phyloP scores from a whole-genome alignment of 352 stramenopile species.

The Globisporangium parvum region DNA sequence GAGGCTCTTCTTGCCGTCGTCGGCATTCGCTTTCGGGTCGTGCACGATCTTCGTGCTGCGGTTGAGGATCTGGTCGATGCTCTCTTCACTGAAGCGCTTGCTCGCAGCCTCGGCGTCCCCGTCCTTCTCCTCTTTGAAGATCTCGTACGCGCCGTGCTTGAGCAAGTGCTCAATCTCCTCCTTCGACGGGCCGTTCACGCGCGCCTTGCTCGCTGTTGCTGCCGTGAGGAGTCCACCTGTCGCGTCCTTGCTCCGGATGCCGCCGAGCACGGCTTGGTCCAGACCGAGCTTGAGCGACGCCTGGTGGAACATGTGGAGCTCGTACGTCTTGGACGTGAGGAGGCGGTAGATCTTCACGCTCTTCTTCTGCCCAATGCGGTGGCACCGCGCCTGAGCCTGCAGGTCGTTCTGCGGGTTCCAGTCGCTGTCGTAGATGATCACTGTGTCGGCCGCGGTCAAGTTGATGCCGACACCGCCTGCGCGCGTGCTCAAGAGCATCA shows the following conservation, averaged over 20 bases:
- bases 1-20: slow-evolving; percentile 58
- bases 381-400: slow-evolving; percentile 88
- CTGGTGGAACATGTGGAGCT: slow-evolving; percentile 92
- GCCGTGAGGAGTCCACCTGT: slow-evolving; percentile 6
- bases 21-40: slow-evolving; percentile 53
- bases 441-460: slow-evolving; percentile 85
- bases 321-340: slow-evolving; percentile 90
- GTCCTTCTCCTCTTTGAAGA: slow-evolving; percentile 91
- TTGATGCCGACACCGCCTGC: slow-evolving; percentile 99
- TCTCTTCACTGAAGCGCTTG: slow-evolving; percentile 96
- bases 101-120: slow-evolving; percentile 87
- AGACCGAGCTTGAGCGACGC: slow-evolving; percentile 90
- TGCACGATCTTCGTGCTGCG: slow-evolving; percentile 86
- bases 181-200: slow-evolving; percentile 64
- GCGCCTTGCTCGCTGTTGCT: slow-evolving; percentile 27
- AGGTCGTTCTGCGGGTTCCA: slow-evolving; percentile 98
- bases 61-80: slow-evolving; percentile 97
- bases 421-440: slow-evolving; percentile 97
- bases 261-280: slow-evolving; percentile 88
- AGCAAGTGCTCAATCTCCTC: slow-evolving; percentile 91
- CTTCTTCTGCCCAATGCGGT: slow-evolving; percentile 93
- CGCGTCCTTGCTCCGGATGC: slow-evolving; percentile 70
- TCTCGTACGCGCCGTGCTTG: slow-evolving; percentile 92
- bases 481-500: slow-evolving; percentile 98
- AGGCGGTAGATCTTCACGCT: slow-evolving; percentile 92